Percentiles rank a stretch among this genome's conserved stretches.
phyloP scores from a whole-genome alignment of 1,284 basidiomycete genomes.

The Exobasidium cylindrosporum region DNA sequence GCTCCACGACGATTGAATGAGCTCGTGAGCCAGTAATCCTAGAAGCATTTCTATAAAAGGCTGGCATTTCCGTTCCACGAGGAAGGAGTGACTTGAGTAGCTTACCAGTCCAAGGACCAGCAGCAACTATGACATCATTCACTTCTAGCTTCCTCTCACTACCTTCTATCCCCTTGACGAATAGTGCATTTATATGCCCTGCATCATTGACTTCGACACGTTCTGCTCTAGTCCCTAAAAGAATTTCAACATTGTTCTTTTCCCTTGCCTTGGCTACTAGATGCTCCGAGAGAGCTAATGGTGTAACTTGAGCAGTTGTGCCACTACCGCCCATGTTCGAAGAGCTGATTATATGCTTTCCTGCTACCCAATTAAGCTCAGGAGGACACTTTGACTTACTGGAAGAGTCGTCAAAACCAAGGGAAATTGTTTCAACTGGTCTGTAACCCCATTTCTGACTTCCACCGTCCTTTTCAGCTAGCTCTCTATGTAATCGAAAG shows the following conservation, averaged over 20 bases:
- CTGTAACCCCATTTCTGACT: constrained; percentile 76
- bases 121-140: constrained; percentile 67
- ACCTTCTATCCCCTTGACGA: constrained; percentile 12
- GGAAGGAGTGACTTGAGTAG: constrained; percentile 62
- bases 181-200: constrained; percentile 25
- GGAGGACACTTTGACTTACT: constrained; percentile 4
- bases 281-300: constrained; percentile 72
- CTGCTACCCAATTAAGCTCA: constrained; percentile 50
- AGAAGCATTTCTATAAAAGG: constrained; percentile 50
- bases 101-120: constrained; percentile 77
- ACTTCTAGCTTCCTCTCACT: constrained; percentile 21
- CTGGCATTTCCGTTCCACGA: constrained; percentile 23
- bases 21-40: constrained; percentile 58
- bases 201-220: constrained; percentile 24
- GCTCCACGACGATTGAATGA: constrained; percentile 59
- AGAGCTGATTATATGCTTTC: constrained; percentile 40
- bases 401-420: constrained; percentile 13
- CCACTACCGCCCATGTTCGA: constrained; percentile 55
- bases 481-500: constrained; percentile 72
- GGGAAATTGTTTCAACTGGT: constrained; percentile 58
- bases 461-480: constrained; percentile 72
- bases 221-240: constrained; percentile 50
- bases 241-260: constrained; percentile 57
- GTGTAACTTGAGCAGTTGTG: constrained; percentile 76
- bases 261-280: constrained; percentile 61